Percentiles rank a stretch among this genome's conserved stretches.
phyloP scores from a whole-genome alignment of 208 protist genomes.

The Leptomonas pyrrhocoris region DNA sequence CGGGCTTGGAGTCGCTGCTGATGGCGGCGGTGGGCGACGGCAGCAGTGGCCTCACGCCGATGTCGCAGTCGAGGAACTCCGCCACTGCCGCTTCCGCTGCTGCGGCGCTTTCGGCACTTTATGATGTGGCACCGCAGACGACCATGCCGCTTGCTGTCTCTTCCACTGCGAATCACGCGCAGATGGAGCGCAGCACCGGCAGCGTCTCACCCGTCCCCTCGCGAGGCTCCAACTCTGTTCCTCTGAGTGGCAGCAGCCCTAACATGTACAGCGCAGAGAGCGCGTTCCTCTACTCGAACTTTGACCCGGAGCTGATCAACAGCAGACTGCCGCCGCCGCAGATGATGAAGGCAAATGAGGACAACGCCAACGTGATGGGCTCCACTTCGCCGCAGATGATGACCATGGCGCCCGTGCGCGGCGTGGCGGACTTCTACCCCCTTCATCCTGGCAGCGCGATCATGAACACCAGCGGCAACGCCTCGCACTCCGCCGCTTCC shows the following conservation, averaged over 20 bases:
- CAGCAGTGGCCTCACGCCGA: neutral
- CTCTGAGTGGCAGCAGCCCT: conserved; percentile 9
- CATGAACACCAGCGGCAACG: conserved; percentile 6
- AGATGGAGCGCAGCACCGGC: neutral
- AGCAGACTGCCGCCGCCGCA: conserved; percentile 3
- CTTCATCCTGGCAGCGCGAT: neutral
- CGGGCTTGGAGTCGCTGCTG: conserved; percentile 15
- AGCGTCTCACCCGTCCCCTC: conserved; percentile 22
- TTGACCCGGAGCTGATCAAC: conserved; percentile 4
- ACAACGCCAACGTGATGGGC: neutral
- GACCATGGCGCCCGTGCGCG: neutral
- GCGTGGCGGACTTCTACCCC: neutral
- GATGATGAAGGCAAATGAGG: neutral
- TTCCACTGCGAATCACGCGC: neutral
- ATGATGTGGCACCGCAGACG: too few species aligned
- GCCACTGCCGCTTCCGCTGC: neutral
- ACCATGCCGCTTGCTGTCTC: neutral
- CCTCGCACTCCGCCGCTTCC: neutral
- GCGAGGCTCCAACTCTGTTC: neutral
- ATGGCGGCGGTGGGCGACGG: conserved; percentile 4
- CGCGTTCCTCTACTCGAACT: conserved; percentile 25
- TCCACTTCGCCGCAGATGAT: neutral
- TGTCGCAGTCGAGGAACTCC: neutral
- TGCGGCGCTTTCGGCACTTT: too few species aligned
- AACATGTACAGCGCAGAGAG: conserved; percentile 18